Conservation (phyloP, 2,329 filamentous ascomycete species). For the Penicillium capsulatum region DNA sequence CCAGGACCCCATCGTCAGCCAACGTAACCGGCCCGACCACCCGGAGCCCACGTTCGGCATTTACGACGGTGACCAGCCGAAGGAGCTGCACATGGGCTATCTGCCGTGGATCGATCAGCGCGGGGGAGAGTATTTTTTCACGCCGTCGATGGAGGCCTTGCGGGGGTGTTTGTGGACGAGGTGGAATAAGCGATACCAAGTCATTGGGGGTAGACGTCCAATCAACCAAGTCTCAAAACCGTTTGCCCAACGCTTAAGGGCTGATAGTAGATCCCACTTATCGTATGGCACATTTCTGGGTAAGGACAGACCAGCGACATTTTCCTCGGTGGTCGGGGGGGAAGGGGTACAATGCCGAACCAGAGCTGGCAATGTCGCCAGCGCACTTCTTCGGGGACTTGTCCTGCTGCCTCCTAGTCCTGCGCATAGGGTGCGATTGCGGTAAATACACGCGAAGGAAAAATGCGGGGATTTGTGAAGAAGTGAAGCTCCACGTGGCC, state of each 20-base stretch:
- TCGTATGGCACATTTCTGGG: too few species aligned
- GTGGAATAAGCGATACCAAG: background rate
- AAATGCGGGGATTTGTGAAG: too few species aligned
- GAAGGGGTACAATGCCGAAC: too few species aligned
- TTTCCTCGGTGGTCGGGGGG: too few species aligned
- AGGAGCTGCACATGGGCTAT: conserved; percentile 2
- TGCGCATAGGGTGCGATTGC: too few species aligned
- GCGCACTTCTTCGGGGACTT: too few species aligned
- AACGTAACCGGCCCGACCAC: conserved; percentile 13
- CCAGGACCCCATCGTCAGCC: conserved; percentile 19
- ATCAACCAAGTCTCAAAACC: conserved; percentile 1
- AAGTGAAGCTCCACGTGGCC: too few species aligned
- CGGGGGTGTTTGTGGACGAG: conserved; percentile 1
- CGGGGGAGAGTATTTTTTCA: conserved; percentile 9
- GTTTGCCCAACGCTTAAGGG: background rate
- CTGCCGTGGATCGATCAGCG: conserved; percentile 7
- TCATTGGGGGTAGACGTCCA: background rate
- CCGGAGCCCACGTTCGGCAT: conserved; percentile 7
- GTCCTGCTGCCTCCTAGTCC: too few species aligned
- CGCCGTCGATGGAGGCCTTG: conserved; percentile 5
- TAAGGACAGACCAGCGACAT: too few species aligned
- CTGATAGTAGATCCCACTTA: too few species aligned
- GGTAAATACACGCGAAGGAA: too few species aligned
- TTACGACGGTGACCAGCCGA: background rate
- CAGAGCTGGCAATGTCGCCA: too few species aligned